These are phyloP conservation scores for Halenospora varia DNA, from an alignment of 495 filamentous ascomycete species.

Conservation along the genomic window DNA sequence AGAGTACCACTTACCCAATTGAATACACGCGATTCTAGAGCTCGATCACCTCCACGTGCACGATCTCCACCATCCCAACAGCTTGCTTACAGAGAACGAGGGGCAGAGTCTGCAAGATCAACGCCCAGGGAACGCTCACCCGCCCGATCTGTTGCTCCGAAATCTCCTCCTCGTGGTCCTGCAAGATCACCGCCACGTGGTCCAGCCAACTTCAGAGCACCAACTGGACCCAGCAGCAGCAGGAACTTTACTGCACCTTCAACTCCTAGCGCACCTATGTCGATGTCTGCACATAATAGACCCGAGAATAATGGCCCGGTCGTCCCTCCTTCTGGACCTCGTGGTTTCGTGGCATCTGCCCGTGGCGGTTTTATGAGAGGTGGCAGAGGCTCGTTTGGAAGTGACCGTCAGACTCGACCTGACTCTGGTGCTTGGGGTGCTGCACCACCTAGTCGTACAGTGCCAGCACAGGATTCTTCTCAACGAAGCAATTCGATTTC, in stretches of 20 bases:
- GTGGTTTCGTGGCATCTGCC: slow-evolving; percentile 18
- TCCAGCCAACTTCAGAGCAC: slow-evolving; percentile 21
- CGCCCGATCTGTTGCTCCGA: slow-evolving; percentile 11
- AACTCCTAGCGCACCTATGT: background rate
- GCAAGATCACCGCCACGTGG: slow-evolving; percentile 25
- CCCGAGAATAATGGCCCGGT: slow-evolving; percentile 10
- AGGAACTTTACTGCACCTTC: slow-evolving; percentile 22
- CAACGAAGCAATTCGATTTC: slow-evolving; percentile 3
- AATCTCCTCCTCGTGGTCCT: slow-evolving; percentile 26
- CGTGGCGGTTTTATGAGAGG: slow-evolving; percentile 15
- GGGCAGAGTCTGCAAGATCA: slow-evolving; percentile 2
- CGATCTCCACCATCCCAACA: slow-evolving; percentile 15
- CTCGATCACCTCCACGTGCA: slow-evolving; percentile 20
- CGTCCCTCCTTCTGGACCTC: slow-evolving; percentile 24
- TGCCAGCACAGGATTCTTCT: background rate
- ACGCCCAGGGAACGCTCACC: slow-evolving; percentile 18
- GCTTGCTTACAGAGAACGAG: slow-evolving; percentile 3
- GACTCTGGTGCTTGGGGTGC: slow-evolving; percentile 14
- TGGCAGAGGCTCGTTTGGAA: slow-evolving; percentile 18
- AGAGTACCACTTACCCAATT: slow-evolving; percentile 16
- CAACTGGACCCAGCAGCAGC: slow-evolving; percentile 20
- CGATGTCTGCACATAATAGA: slow-evolving; percentile 15
- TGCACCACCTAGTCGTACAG: slow-evolving; percentile 12
- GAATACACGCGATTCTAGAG: slow-evolving; percentile 8
- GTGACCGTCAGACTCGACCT: slow-evolving; percentile 12